These are phyloP conservation scores for Nepenthes alata DNA, from an alignment of 179 eudicot genomes.

Conservation along the genomic window DNA sequence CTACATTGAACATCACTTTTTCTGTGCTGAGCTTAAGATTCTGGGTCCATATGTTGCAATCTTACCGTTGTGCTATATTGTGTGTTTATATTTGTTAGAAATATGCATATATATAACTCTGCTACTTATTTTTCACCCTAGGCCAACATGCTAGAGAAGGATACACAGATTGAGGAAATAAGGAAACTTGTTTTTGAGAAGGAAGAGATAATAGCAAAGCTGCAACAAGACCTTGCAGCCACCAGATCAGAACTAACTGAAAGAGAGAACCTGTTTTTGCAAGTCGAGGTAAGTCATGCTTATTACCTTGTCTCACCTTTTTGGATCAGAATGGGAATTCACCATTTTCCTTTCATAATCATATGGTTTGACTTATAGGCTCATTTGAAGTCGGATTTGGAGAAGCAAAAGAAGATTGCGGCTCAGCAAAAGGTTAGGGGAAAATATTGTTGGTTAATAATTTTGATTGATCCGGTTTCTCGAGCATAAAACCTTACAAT, in stretches of 20 bases:
- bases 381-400: conserved; percentile 44
- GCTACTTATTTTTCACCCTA: neutral
- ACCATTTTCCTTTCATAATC: neutral
- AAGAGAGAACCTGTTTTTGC: conserved; percentile 39
- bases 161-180: conserved; percentile 45
- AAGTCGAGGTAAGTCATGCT: conserved; percentile 34
- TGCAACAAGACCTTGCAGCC: conserved; percentile 61
- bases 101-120: neutral
- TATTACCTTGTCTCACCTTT: neutral
- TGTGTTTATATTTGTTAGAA: neutral
- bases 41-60: neutral
- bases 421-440: conserved; percentile 21
- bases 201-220: conserved; percentile 34
- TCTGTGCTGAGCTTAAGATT: too few species aligned
- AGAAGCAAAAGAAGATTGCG: conserved; percentile 35
- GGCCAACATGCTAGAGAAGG: conserved; percentile 44
- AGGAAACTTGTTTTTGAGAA: conserved; percentile 41
- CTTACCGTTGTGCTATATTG: neutral
- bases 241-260: conserved; percentile 45
- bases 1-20: too few species aligned
- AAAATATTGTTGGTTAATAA: neutral
- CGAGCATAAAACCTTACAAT: too few species aligned
- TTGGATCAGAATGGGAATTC: neutral
- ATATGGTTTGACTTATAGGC: conserved; percentile 17
- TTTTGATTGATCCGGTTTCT: too few species aligned